These are phyloP conservation scores for Earliella scabrosa DNA, from an alignment of 1,284 basidiomycete genomes.

Conservation along the genomic window DNA sequence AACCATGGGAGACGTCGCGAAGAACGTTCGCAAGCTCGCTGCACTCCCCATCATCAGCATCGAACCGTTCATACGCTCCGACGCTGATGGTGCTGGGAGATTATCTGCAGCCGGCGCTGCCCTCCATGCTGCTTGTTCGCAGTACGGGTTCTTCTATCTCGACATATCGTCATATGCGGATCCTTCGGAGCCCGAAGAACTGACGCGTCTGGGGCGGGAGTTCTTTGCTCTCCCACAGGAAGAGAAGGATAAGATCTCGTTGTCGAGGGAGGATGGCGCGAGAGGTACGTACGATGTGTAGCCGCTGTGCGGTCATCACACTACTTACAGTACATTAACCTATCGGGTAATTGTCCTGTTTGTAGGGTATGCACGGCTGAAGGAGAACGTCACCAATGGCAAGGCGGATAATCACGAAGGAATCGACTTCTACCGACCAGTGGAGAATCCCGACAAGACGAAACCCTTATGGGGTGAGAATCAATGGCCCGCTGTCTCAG, in stretches of 20 bases:
- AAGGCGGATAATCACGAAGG: conserved; percentile 87
- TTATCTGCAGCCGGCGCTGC: conserved; percentile 56
- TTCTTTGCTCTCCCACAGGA: conserved; percentile 76
- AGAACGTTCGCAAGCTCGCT: conserved; percentile 11
- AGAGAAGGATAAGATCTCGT: conserved; percentile 72
- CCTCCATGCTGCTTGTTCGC: conserved; percentile 74
- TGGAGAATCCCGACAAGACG: conserved; percentile 67
- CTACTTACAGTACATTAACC: too few species aligned
- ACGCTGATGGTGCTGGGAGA: conserved; percentile 41
- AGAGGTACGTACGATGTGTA: conserved; percentile 68
- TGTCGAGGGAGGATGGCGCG: conserved; percentile 72
- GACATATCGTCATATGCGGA: conserved; percentile 64
- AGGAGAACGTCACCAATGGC: conserved; percentile 85
- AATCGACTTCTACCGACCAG: conserved; percentile 80
- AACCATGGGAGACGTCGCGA: conserved; percentile 4
- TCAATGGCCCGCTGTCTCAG: conserved; percentile 73
- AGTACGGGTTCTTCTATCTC: conserved; percentile 89
- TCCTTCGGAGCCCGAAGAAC: conserved; percentile 63
- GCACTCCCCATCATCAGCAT: conserved; percentile 46
- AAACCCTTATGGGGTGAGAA: conserved; percentile 81
- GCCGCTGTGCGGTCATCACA: too few species aligned
- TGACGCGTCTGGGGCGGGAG: conserved; percentile 62
- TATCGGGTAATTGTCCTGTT: neutral
- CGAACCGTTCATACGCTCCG: conserved; percentile 57
- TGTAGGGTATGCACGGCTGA: conserved; percentile 70